Percentiles rank a stretch among this genome's conserved stretches.
Evolutionary conservation across 1,139 yeast genomes (phyloP).

Genomic region (Candida buenavistaensis): DNA sequence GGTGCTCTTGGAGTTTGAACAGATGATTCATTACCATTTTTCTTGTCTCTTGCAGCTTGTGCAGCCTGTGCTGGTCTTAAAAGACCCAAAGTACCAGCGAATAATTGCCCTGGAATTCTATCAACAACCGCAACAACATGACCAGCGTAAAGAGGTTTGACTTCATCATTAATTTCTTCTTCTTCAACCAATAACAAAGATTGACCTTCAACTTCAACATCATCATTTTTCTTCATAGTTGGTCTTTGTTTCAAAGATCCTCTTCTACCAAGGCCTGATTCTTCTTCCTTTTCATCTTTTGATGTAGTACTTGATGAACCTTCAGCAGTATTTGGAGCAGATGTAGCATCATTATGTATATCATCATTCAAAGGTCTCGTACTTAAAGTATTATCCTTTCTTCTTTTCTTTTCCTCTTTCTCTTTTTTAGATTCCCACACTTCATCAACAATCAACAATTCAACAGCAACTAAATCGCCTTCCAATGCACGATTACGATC

Average conservation of each 20-base stretch:
- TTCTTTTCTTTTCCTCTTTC: slow-evolving; percentile 93
- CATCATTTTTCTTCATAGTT: slow-evolving; percentile 97
- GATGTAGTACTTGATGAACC: slow-evolving; percentile 19
- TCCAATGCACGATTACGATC: slow-evolving; percentile 97
- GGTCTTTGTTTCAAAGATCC: slow-evolving; percentile 96
- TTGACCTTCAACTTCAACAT: slow-evolving; percentile 98
- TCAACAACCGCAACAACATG: slow-evolving; percentile 62
- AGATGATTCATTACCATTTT: slow-evolving; percentile 50
- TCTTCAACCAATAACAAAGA: slow-evolving; percentile 88
- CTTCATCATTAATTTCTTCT: slow-evolving; percentile 91
- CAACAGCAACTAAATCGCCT: slow-evolving; percentile 95
- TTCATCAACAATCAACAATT: slow-evolving; percentile 89
- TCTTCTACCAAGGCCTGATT: slow-evolving; percentile 62
- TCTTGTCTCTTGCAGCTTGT: slow-evolving; percentile 72
- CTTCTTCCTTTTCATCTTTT: slow-evolving; percentile 22
- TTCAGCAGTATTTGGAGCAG: slow-evolving; percentile 30
- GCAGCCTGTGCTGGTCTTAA: slow-evolving; percentile 97
- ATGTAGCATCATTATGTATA: slow-evolving; percentile 70
- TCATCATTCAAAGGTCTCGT: slow-evolving; percentile 53
- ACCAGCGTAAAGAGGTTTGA: slow-evolving; percentile 94
- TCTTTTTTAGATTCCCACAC: slow-evolving; percentile 97
- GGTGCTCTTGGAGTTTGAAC: slow-evolving; percentile 64
- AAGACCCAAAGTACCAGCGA: slow-evolving; percentile 89
- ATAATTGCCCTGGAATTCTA: slow-evolving; percentile 94
- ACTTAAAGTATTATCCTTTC: slow-evolving; percentile 63